A percentile compares a stretch with the other conserved stretches of the same genome.
These are phyloP conservation scores for Lachnellula occidentalis DNA, from an alignment of 2,329 filamentous ascomycete species.

Conservation along the genomic window DNA sequence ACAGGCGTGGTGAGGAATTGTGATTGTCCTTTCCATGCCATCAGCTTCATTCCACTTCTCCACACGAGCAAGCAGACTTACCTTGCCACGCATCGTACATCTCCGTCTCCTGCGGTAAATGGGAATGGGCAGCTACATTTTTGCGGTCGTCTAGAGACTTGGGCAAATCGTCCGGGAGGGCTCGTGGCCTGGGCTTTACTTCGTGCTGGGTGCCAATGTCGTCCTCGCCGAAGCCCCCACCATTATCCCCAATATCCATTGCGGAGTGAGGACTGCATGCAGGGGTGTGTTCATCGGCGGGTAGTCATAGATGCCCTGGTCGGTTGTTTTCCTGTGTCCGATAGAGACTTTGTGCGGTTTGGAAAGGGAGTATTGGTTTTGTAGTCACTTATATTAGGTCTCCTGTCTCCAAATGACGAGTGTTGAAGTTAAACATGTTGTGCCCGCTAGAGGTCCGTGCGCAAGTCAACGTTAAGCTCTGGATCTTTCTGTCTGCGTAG, in stretches of 20 bases:
- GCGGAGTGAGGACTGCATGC: constrained; percentile 31
- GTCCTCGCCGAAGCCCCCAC: constrained; percentile 53
- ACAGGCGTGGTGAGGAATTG: constrained; percentile 88
- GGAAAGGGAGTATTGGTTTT: neutral
- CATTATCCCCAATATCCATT: constrained; percentile 56
- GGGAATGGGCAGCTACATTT: constrained; percentile 50
- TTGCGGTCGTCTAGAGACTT: constrained; percentile 86
- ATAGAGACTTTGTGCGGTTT: neutral
- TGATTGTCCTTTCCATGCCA: constrained; percentile 66
- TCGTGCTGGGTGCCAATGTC: constrained; percentile 20
- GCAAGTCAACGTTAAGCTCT: neutral
- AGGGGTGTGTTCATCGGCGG: constrained; percentile 21
- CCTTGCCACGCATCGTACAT: constrained; percentile 99
- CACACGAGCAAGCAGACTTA: constrained; percentile 29
- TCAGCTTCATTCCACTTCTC: constrained; percentile 14
- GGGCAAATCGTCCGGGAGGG: constrained; percentile 78
- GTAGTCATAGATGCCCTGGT: constrained; percentile 9
- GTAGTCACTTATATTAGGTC: neutral
- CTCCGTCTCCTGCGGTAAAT: constrained; percentile 75
- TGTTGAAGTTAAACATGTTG: neutral
- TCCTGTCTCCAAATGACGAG: neutral
- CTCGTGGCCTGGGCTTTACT: constrained; percentile 35
- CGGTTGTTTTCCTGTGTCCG: neutral
- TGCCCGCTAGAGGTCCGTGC: neutral
- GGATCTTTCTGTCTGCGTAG: no score